These are phyloP conservation scores for Beauveria bassiana DNA, from an alignment of 2,329 filamentous ascomycete species.

Conservation along the genomic window DNA sequence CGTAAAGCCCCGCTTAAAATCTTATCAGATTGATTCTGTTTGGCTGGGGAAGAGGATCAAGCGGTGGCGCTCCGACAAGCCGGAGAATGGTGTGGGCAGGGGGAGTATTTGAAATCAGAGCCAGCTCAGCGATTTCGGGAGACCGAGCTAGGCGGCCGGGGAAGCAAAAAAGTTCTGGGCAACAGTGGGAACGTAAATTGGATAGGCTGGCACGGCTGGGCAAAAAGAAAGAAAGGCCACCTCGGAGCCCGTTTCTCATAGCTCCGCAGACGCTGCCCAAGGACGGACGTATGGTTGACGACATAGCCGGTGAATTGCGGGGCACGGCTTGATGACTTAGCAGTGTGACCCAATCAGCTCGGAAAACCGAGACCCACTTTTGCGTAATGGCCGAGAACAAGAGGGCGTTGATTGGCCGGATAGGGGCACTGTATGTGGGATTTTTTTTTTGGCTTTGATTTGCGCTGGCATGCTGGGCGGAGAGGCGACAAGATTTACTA, in stretches of 20 bases:
- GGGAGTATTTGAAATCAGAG: constrained; percentile 10
- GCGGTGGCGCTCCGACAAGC: background rate
- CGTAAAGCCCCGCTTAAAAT: constrained; percentile 2
- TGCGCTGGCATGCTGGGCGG: background rate
- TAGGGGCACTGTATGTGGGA: background rate
- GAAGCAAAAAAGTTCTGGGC: background rate
- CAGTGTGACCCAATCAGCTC: constrained; percentile 6
- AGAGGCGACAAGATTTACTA: constrained; percentile 2
- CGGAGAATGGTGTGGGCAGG: background rate
- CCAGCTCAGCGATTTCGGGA: background rate
- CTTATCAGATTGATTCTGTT: constrained; percentile 13
- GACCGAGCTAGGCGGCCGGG: background rate
- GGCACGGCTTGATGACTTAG: background rate
- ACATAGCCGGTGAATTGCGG: constrained; percentile 6
- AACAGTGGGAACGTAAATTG: background rate
- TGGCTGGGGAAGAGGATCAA: constrained; percentile 7
- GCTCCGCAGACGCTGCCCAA: constrained; percentile 1
- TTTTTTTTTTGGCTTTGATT: constrained; percentile 11
- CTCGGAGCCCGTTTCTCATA: constrained; percentile 1
- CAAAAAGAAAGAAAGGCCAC: background rate
- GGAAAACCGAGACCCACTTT: constrained; percentile 9
- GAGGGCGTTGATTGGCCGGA: constrained; percentile 23
- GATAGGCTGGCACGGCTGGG: no score
- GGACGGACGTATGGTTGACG: background rate
- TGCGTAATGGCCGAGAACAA: constrained; percentile 17